phyloP scores from a whole-genome alignment of 331 rosid species.

The Stylosanthes scabra region DNA sequence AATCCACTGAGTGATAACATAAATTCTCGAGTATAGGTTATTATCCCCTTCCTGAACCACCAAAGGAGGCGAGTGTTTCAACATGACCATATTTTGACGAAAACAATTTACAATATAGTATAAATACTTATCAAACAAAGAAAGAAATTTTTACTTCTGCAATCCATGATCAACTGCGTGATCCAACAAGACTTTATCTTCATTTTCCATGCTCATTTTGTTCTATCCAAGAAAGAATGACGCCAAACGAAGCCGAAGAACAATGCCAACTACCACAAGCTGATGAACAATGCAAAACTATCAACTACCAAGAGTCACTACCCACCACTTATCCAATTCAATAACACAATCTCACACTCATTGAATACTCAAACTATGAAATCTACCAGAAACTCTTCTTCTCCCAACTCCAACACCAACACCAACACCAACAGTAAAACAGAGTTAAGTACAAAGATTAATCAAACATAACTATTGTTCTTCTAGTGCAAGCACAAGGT shows the following conservation, averaged over 20 bases:
- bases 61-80: constrained; percentile 28
- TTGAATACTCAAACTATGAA: background rate
- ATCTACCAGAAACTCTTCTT: constrained; percentile 39
- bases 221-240: constrained; percentile 34
- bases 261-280: constrained; percentile 19
- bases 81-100: constrained; percentile 22
- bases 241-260: constrained; percentile 34
- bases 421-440: constrained; percentile 37
- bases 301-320: constrained; percentile 33
- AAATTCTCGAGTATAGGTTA: constrained; percentile 77
- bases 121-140: constrained; percentile 18
- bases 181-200: constrained; percentile 49
- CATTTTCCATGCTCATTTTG: constrained; percentile 80
- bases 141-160: constrained; percentile 57
- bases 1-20: constrained; percentile 74
- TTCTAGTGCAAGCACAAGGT: constrained; percentile 31
- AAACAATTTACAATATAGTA: background rate
- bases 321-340: constrained; percentile 22
- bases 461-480: constrained; percentile 10
- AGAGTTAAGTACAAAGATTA: constrained; percentile 30
- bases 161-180: constrained; percentile 54
- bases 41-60: constrained; percentile 65
- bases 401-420: background rate
- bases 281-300: constrained; percentile 29
- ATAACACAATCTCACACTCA: constrained; percentile 24